phyloP scores from a whole-genome alignment of 352 stramenopile genomes.

The Globisporangium perplexum region DNA sequence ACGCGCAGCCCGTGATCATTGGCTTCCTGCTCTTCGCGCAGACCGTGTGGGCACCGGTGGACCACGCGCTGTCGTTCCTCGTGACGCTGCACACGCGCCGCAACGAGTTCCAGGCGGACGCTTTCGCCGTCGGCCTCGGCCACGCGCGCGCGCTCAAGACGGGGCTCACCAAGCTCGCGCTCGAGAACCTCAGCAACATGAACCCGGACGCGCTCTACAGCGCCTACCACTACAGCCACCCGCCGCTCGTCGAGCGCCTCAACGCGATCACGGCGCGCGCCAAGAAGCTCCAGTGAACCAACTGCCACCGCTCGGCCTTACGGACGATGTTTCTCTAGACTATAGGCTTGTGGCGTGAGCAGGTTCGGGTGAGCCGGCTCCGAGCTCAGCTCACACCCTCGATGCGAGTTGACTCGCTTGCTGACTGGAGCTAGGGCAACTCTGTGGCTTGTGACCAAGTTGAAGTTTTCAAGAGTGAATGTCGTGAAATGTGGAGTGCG shows the following conservation, averaged over 20 bases:
- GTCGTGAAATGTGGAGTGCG: too few relatives aligned
- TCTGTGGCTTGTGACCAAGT: too few relatives aligned
- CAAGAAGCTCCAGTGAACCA: slow-evolving; percentile 64
- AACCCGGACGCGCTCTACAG: slow-evolving; percentile 93
- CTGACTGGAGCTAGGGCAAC: too few relatives aligned
- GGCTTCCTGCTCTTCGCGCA: slow-evolving; percentile 82
- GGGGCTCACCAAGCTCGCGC: slow-evolving; percentile 95
- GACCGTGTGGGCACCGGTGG: slow-evolving; percentile 75
- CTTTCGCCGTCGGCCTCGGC: slow-evolving; percentile 91
- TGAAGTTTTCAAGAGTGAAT: too few relatives aligned
- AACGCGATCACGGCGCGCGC: slow-evolving; percentile 80
- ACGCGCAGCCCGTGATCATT: slow-evolving; percentile 61
- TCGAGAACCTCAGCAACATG: slow-evolving; percentile 98
- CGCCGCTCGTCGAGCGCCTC: slow-evolving; percentile 94
- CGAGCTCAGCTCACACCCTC: too few relatives aligned
- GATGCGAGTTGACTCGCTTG: too few relatives aligned
- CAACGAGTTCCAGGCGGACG: slow-evolving; percentile 90
- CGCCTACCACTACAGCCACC: slow-evolving; percentile 97
- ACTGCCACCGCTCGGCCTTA: too few relatives aligned
- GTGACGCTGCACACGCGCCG: slow-evolving; percentile 72
- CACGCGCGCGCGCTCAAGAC: slow-evolving; percentile 89
- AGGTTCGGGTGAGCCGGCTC: too few relatives aligned
- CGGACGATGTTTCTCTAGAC: too few relatives aligned
- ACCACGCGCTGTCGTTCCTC: slow-evolving; percentile 69
- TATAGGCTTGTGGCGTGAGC: too few relatives aligned